Conservation (phyloP, 805 yeast genomes). For the Limtongia smithiae region DNA sequence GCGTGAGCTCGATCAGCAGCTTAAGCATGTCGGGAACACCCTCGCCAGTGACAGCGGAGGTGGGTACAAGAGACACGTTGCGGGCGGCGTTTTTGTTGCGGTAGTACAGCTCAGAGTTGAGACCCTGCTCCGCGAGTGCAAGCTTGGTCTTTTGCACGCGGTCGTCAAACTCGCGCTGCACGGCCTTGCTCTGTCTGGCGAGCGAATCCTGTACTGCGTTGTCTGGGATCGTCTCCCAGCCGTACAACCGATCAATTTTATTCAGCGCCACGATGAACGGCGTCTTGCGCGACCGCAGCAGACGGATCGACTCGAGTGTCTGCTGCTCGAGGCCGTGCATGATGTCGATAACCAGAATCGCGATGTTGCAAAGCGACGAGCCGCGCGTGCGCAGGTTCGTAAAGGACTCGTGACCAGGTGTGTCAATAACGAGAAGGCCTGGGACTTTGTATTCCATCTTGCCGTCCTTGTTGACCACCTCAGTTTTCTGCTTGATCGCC, state of each 20-base stretch:
- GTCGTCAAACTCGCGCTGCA: slow-evolving; percentile 87
- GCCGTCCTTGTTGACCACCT: slow-evolving; percentile 82
- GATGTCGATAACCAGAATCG: slow-evolving; percentile 95
- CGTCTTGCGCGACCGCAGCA: slow-evolving; percentile 93
- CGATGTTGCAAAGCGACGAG: slow-evolving; percentile 97
- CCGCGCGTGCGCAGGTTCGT: slow-evolving; percentile 97
- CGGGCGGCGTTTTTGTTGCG: slow-evolving; percentile 91
- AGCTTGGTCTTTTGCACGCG: slow-evolving; percentile 80
- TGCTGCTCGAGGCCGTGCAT: slow-evolving; percentile 99
- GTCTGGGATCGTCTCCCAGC: slow-evolving; percentile 87
- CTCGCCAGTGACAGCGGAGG: slow-evolving; percentile 98
- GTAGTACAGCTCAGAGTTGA: slow-evolving; percentile 94
- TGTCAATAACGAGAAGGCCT: slow-evolving; percentile 92
- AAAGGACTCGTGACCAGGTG: slow-evolving; percentile 99
- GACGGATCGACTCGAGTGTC: slow-evolving; percentile 87
- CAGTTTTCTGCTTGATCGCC: slow-evolving; percentile 86
- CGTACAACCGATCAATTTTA: slow-evolving; percentile 95
- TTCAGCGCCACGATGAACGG: slow-evolving; percentile 96
- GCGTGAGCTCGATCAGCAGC: slow-evolving; percentile 91
- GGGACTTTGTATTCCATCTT: slow-evolving; percentile 86
- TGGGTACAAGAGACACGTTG: slow-evolving; percentile 94
- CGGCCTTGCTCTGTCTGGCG: slow-evolving; percentile 74
- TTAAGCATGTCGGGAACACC: slow-evolving; percentile 99
- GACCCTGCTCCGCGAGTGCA: slow-evolving; percentile 94
- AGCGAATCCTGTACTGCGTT: slow-evolving; percentile 94